Conservation (phyloP, 352 stramenopile species). For the Globisporangium nodosum region DNA sequence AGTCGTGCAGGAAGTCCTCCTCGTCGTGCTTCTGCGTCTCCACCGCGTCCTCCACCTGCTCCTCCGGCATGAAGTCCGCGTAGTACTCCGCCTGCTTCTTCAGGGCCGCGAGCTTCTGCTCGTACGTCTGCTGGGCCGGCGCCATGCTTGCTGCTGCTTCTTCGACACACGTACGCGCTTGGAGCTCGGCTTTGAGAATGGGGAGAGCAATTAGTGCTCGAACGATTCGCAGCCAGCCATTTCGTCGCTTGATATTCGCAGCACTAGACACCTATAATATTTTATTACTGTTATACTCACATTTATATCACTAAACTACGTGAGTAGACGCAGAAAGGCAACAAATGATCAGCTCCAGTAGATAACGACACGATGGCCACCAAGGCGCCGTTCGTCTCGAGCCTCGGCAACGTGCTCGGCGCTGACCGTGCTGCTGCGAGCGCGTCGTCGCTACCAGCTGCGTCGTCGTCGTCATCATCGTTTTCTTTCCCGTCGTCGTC, state of each 20-base stretch:
- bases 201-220: neutral
- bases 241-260: neutral
- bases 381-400: slow-evolving; percentile 36
- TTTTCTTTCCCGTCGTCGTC: neutral
- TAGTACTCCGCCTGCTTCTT: slow-evolving; percentile 70
- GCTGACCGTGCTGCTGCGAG: slow-evolving; percentile 1
- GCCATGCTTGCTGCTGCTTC: slow-evolving; percentile 30
- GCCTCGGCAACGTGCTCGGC: slow-evolving; percentile 26
- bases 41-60: slow-evolving; percentile 66
- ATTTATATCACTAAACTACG: neutral
- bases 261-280: neutral
- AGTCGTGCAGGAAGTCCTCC: slow-evolving; percentile 77
- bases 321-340: neutral
- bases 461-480: neutral
- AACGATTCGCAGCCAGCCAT: neutral
- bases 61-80: slow-evolving; percentile 78
- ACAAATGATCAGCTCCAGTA: neutral
- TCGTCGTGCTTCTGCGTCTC: slow-evolving; percentile 60
- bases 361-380: slow-evolving; percentile 4
- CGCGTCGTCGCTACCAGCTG: neutral
- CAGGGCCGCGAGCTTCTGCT: slow-evolving; percentile 71
- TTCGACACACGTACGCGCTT: neutral
- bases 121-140: slow-evolving; percentile 56
- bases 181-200: slow-evolving; percentile 1
- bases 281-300: too few species aligned